phyloP scores from a whole-genome alignment of 345 rosid species.

The Syzygium oleosum region DNA sequence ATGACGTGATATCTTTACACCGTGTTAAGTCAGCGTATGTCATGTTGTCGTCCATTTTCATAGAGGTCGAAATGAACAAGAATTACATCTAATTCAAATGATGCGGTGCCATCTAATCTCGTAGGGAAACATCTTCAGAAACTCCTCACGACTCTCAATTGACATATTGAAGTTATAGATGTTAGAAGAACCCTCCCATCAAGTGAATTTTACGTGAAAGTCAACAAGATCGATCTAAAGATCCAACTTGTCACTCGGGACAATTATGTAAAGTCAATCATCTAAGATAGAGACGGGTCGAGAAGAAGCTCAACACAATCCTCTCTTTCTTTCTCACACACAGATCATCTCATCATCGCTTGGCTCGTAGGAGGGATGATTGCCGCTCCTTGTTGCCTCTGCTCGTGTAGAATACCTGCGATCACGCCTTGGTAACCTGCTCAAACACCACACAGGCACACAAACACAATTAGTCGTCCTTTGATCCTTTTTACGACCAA shows the following conservation, averaged over 20 bases:
- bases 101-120: background rate
- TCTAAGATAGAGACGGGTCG: background rate
- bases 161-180: background rate
- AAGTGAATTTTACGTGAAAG: background rate
- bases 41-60: background rate
- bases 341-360: background rate
- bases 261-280: too few species aligned
- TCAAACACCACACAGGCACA: background rate
- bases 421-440: conserved; percentile 3
- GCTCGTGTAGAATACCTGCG: background rate
- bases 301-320: background rate
- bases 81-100: background rate
- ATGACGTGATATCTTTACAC: background rate
- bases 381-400: background rate
- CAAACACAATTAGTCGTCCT: background rate
- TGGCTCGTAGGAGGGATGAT: background rate
- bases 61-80: background rate
- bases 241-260: background rate
- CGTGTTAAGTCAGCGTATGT: background rate
- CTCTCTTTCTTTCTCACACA: background rate
- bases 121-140: background rate
- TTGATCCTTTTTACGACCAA: background rate
- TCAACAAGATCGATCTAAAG: background rate
- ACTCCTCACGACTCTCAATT: background rate
- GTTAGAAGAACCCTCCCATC: background rate